A percentile compares a stretch with the other conserved stretches of the same genome.
phyloP scores from a whole-genome alignment of 108 stramenopile genomes.

The Cyclotella choctawhatcheeana region DNA sequence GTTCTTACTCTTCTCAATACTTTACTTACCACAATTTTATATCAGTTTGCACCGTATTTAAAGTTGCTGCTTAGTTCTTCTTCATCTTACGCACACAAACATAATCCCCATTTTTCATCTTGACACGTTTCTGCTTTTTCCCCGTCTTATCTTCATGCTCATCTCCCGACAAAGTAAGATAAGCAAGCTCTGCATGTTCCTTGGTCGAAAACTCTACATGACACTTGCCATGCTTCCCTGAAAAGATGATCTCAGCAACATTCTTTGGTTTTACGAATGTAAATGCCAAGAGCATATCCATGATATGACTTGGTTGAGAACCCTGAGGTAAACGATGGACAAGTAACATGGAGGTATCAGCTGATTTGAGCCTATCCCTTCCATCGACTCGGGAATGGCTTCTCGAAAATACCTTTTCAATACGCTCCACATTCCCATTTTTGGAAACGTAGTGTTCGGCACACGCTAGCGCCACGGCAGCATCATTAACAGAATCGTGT shows the following conservation, averaged over 20 bases:
- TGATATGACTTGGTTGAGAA: constrained; percentile 56
- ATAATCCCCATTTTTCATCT: constrained; percentile 70
- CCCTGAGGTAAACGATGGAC: constrained; percentile 81
- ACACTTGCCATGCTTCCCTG: constrained; percentile 74
- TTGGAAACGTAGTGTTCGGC: constrained; percentile 49
- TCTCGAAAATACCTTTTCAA: constrained; percentile 55
- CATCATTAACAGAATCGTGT: constrained; percentile 91
- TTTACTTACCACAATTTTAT: no score
- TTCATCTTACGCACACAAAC: constrained; percentile 86
- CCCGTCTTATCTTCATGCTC: constrained; percentile 81
- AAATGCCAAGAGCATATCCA: constrained; percentile 73
- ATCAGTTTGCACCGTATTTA: no score
- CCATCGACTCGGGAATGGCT: constrained; percentile 14
- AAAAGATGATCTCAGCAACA: constrained; percentile 68
- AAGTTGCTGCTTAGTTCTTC: constrained; percentile 12
- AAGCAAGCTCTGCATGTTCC: constrained; percentile 78
- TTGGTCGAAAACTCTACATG: constrained; percentile 63
- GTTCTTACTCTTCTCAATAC: no score
- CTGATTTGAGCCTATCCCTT: constrained; percentile 23
- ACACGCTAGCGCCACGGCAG: constrained; percentile 70
- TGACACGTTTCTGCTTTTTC: constrained; percentile 86
- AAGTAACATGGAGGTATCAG: constrained; percentile 58
- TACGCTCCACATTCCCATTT: constrained; percentile 62
- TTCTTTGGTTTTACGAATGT: constrained; percentile 63
- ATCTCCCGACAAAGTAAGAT: constrained; percentile 67